Evolutionary conservation across 192 early-diverging fungal genomes (phyloP), one percentile per base, ranked within the genome.

Genomic region (Geranomyces michiganensis): DNA sequence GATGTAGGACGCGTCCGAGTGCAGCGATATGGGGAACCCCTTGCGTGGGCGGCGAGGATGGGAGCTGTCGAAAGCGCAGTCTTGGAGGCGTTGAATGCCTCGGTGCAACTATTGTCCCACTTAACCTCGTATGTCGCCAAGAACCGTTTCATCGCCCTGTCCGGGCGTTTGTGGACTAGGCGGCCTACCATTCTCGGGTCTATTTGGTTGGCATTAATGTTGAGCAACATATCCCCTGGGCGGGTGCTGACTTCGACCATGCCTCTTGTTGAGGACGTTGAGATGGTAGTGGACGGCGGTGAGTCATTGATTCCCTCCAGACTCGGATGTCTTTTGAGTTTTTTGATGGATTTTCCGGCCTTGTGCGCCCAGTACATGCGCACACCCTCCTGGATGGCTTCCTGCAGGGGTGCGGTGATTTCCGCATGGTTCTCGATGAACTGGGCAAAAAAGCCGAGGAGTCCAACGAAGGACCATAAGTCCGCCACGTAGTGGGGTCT

Each of bases 391-490:
- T 26, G 21, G 3, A 55, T 7, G 22, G 53, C 53, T 29, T 55
- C 53, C 5, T 55, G 53, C 4, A 55, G 14, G 13, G 53, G 53
- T 13, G 3, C 14, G 53, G 53, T 55, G 53, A 55, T 22, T 13
- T 55, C 53, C 5, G 53, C 53, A 14, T 55, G 53, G 3, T 13
- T 3, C 22, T 55, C 53, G 13, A 55, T 55, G 45, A 65, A 65
- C 45, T 65, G 64, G 6, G 36, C 21, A 31, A 45, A 65, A 41
- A 65, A 65, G 19, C 64, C 64, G 9, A 65, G 41, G 3, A 65
- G 22, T 30, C 64, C 64, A 7, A 65, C 45, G 44, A 65, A 65
- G 1, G 64, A 65, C 64, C 64, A 47, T 10, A 65, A 44, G 64
- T 65, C 64, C 7, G 43, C 31, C 4, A 65, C 46, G 64, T 30